Base-by-base conservation (phyloP, 768 basidiomycete genomes). In the Sutorius australiensis region DNA sequence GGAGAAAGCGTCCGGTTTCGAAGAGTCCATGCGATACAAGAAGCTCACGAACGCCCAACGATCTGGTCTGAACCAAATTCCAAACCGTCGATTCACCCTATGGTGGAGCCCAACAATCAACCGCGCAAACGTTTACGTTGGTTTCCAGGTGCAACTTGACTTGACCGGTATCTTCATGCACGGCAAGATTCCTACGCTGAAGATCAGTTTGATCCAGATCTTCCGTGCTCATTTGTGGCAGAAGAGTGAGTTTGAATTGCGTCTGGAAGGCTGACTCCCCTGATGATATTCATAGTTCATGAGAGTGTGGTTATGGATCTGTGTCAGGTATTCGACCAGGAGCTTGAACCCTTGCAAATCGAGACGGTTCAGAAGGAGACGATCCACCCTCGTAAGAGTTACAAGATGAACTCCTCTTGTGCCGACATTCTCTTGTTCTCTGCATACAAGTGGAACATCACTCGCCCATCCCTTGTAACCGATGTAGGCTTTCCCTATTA, bases 341-440 rank as follows among this genome's bases (percentile, higher is more conserved):
- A 99, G 66, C 78, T 99, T 32, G 97, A 99, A 68, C 95, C 97
- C 4, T 75, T 99, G 14, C 94, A 98, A 61, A 99, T 99, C 62
- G 97, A 98, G 77, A 98, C 95, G 0, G 97, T 99, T 0, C 97
- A 98, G 72, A 99, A 99, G 73, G 97, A 99, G 73, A 98, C 97
- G 0, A 99, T 99, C 56, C 97, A 97, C 70, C 95, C 95, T 62
- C 90, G 95, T 74, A 98, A 98, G 80, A 97, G 93, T 78, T 99
- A 99, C 83, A 99, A 99, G 83, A 98, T 99, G 97, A 99, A 99
- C 75, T 97, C 94, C 8, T 95, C 94, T n/a, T 98, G 95, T 59
- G 95, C 95, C 47, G 97, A 99, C 66, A 95, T 99, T 66, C 78
- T 99, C 17, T 78, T 99, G 46, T 98, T 99, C 82, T 97, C 94